Percentiles rank a stretch among this genome's conserved stretches.
Evolutionary conservation across 768 basidiomycete species (phyloP).

Genomic region (Candolleomyces efflorescens): DNA sequence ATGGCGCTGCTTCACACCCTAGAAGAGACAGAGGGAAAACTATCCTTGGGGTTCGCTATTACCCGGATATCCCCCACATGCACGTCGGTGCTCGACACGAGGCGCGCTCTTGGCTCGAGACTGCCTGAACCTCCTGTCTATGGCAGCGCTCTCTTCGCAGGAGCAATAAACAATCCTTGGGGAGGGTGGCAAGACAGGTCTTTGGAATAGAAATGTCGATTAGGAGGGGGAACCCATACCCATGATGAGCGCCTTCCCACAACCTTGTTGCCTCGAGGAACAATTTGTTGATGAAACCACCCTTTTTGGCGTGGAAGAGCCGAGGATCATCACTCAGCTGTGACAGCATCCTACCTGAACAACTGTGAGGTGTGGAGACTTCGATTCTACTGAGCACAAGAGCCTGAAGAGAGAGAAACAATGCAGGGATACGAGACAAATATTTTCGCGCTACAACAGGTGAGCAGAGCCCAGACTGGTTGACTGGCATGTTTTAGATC

Average conservation of each 20-base stretch:
- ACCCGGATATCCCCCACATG: too few species aligned
- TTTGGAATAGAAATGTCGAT: neutral
- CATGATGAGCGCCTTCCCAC: neutral
- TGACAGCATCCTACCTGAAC: neutral
- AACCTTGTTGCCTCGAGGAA: neutral
- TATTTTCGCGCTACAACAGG: neutral
- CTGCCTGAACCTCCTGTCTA: too few species aligned
- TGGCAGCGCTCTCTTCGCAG: too few species aligned
- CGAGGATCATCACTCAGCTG: neutral
- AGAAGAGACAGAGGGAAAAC: neutral
- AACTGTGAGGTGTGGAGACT: neutral
- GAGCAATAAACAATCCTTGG: too few species aligned
- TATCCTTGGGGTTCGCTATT: too few species aligned
- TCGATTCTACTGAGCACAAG: neutral
- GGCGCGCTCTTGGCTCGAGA: too few species aligned
- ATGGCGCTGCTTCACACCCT: constrained; percentile 14
- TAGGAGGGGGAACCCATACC: neutral
- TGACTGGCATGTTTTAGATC: neutral
- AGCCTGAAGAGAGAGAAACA: neutral
- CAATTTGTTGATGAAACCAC: neutral
- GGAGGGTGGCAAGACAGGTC: neutral
- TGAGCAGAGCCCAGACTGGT: too few species aligned
- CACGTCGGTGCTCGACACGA: too few species aligned
- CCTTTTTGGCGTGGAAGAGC: neutral
- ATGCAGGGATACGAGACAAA: neutral